phyloP scores from a whole-genome alignment of 179 eudicot species.

The Camellia oleifera region DNA sequence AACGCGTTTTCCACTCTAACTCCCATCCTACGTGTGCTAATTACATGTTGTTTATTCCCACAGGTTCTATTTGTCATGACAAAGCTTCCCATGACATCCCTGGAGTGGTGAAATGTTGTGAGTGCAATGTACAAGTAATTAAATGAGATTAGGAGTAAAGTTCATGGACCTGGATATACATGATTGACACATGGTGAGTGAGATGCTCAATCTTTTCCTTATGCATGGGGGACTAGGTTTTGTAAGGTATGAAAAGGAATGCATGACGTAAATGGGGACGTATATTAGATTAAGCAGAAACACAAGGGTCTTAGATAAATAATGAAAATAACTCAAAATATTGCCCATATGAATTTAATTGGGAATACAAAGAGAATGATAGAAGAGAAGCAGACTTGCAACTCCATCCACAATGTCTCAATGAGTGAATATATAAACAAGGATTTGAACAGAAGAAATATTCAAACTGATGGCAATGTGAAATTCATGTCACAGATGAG shows the following conservation, averaged over 20 bases:
- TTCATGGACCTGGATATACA: neutral
- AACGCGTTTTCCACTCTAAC: too few relatives aligned
- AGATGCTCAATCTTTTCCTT: constrained; percentile 5
- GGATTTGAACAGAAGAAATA: neutral
- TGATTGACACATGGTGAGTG: neutral
- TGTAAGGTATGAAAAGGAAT: neutral
- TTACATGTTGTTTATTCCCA: too few relatives aligned
- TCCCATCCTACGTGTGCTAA: too few relatives aligned
- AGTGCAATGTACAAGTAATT: neutral
- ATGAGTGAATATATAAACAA: neutral
- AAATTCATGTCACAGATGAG: neutral
- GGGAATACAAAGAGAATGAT: neutral
- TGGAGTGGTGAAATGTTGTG: neutral
- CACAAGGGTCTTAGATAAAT: neutral
- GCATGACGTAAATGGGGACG: neutral
- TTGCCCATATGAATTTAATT: neutral
- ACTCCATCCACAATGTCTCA: neutral
- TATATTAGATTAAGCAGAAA: constrained; percentile 1
- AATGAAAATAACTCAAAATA: neutral
- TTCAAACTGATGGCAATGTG: neutral
- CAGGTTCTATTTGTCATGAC: too few relatives aligned
- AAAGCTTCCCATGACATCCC: too few relatives aligned
- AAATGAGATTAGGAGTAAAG: neutral
- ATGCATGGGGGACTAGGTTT: neutral
- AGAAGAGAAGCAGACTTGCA: too few relatives aligned